Percentiles rank a stretch among this genome's conserved stretches.
Evolutionary conservation across 2,329 filamentous ascomycete genomes (phyloP).

Genomic region (Fusarium denticulatum): DNA sequence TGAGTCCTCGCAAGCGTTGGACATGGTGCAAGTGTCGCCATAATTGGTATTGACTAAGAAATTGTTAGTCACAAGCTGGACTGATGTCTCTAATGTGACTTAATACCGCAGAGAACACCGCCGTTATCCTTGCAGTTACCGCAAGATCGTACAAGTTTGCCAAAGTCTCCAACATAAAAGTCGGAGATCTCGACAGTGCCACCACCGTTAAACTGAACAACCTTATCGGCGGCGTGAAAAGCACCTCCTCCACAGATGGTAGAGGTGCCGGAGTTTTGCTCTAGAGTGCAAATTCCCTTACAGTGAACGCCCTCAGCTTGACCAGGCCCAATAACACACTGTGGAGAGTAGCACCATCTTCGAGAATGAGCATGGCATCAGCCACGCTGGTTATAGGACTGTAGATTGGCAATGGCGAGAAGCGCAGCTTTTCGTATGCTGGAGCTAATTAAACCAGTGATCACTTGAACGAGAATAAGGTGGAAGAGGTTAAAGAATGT

Average conservation of each 20-base stretch:
- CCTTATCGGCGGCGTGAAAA: neutral
- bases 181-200: conserved; percentile 36
- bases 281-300: no score
- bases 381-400: conserved; percentile 33
- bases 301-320: neutral
- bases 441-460: conserved; percentile 1
- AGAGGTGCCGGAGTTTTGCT: no score
- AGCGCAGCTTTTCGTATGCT: conserved; percentile 30
- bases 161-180: conserved; percentile 49
- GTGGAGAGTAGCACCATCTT: conserved; percentile 60
- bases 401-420: conserved; percentile 33
- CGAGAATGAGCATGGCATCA: conserved; percentile 61
- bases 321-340: conserved; percentile 61
- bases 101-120: conserved; percentile 35
- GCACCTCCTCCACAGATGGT: no score
- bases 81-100: neutral
- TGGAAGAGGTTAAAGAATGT: conserved; percentile 11
- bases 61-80: neutral
- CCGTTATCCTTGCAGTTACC: conserved; percentile 46
- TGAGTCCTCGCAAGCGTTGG: conserved; percentile 32
- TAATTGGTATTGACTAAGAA: conserved; percentile 37
- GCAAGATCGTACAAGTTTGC: conserved; percentile 61
- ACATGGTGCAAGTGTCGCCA: conserved; percentile 39
- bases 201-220: neutral
- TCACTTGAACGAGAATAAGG: conserved; percentile 5